A percentile compares a stretch with the other conserved stretches of the same genome.
Conservation (phyloP, 768 basidiomycete species). For the Macrolepiota dolichaula region DNA sequence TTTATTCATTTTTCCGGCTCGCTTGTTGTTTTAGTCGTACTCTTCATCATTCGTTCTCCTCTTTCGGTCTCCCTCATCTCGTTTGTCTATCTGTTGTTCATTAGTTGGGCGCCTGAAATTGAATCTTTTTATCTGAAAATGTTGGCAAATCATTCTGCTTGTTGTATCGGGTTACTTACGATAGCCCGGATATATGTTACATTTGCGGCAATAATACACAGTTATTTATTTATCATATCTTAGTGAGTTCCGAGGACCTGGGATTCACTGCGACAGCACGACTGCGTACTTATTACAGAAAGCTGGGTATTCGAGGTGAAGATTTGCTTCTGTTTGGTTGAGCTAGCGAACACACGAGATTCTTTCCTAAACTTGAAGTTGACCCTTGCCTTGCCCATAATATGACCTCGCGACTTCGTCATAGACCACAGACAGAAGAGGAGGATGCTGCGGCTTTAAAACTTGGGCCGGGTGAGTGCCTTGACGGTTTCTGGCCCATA, state of each 20-base stretch:
- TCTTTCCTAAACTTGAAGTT: not conserved
- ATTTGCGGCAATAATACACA: slow-evolving; percentile 6
- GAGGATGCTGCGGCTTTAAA: slow-evolving; percentile 86
- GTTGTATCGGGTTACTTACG: not conserved
- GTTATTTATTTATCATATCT: slow-evolving; percentile 2
- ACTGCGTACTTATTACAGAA: not conserved
- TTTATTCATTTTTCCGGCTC: not conserved
- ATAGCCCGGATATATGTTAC: not conserved
- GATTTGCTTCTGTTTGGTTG: slow-evolving; percentile 5
- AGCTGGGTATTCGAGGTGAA: not conserved
- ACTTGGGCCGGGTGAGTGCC: slow-evolving; percentile 61
- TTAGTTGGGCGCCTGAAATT: slow-evolving; percentile 2
- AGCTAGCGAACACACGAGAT: not conserved
- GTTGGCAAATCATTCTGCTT: not conserved
- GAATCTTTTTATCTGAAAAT: not conserved
- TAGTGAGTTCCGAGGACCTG: not conserved
- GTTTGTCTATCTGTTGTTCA: slow-evolving; percentile 3
- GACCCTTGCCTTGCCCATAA: not conserved
- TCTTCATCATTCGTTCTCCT: not conserved
- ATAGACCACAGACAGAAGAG: slow-evolving; percentile 66
- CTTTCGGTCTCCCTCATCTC: not conserved
- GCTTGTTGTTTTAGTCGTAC: not conserved
- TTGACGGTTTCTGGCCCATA: not conserved
- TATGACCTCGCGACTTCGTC: slow-evolving; percentile 64
- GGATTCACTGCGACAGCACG: no score